Evolutionary conservation across 768 basidiomycete genomes (phyloP).

Genomic region (Tricholoma hemisulphureum): DNA sequence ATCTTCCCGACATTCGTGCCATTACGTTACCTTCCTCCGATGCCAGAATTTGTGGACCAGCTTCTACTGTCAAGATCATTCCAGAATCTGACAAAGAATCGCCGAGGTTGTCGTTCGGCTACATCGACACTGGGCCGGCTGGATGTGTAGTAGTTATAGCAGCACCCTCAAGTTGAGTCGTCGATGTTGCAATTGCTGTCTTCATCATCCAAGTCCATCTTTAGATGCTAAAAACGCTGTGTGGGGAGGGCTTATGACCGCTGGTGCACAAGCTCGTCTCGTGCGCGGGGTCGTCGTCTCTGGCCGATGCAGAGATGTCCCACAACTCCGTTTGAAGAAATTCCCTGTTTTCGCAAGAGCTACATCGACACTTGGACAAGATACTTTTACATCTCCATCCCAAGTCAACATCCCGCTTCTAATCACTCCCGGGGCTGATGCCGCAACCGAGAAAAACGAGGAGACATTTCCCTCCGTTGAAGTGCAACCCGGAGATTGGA

Average conservation of each 20-base stretch:
- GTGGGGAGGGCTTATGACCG: slow-evolving; percentile 92
- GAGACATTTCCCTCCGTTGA: slow-evolving; percentile 49
- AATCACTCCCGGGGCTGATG: slow-evolving; percentile 42
- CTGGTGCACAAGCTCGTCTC: slow-evolving; percentile 70
- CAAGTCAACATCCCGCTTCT: slow-evolving; percentile 66
- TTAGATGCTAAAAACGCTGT: slow-evolving; percentile 75
- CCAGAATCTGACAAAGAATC: slow-evolving; percentile 51
- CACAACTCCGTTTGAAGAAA: slow-evolving; percentile 63
- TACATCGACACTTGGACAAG: slow-evolving; percentile 83
- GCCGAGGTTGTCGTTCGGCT: slow-evolving; percentile 68
- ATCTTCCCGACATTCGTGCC: slow-evolving; percentile 71
- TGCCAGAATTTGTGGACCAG: slow-evolving; percentile 61
- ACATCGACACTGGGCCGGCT: slow-evolving; percentile 72
- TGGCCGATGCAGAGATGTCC: slow-evolving; percentile 80
- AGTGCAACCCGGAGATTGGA: slow-evolving; percentile 75
- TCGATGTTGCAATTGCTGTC: not conserved
- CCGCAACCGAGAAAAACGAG: not conserved
- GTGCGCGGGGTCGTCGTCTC: slow-evolving; percentile 78
- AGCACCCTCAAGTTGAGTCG: slow-evolving; percentile 60
- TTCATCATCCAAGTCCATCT: slow-evolving; percentile 19
- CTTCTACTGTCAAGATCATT: slow-evolving; percentile 88
- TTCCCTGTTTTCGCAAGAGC: slow-evolving; percentile 85
- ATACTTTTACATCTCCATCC: slow-evolving; percentile 78
- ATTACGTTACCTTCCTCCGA: slow-evolving; percentile 42
- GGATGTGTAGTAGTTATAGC: slow-evolving; percentile 71